phyloP scores from a whole-genome alignment of 352 stramenopile genomes.

The Pythium guiyangense region DNA sequence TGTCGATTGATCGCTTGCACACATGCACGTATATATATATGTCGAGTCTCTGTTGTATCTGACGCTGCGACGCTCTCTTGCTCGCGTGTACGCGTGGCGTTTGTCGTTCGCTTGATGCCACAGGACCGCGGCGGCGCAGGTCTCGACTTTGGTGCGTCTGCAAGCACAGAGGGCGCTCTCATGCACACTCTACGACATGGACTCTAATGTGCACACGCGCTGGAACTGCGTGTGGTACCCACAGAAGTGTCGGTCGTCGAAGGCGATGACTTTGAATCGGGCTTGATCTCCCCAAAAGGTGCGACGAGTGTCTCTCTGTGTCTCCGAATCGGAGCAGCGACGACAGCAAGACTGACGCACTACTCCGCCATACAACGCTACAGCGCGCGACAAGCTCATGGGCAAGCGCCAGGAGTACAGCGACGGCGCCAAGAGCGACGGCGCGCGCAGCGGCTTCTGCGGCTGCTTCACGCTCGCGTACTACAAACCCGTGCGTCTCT shows the following conservation, averaged over 20 bases:
- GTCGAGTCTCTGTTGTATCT: neutral
- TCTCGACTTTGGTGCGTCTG: slow-evolving; percentile 63
- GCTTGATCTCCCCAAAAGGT: slow-evolving; percentile 75
- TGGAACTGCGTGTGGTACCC: too few relatives aligned
- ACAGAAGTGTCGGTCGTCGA: slow-evolving; percentile 76
- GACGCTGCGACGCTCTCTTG: neutral
- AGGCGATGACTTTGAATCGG: slow-evolving; percentile 67
- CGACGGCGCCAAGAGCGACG: slow-evolving; percentile 24
- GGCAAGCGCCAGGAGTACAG: slow-evolving; percentile 37
- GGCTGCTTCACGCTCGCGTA: slow-evolving; percentile 79
- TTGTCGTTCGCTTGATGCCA: neutral
- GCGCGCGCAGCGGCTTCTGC: slow-evolving; percentile 47
- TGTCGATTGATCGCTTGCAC: too few relatives aligned
- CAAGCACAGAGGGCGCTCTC: neutral
- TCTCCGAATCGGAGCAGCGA: neutral
- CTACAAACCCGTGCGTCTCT: slow-evolving; percentile 69
- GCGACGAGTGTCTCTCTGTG: neutral
- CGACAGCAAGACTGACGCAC: neutral
- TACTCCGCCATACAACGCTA: neutral
- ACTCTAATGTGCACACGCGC: too few relatives aligned
- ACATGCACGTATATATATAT: neutral
- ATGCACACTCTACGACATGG: neutral
- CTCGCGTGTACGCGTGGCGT: neutral
- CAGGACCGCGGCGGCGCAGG: slow-evolving; percentile 61
- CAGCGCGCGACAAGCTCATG: slow-evolving; percentile 57